Conservation (phyloP, 2,329 filamentous ascomycete genomes). For the Raffaelea ambrosiae region DNA sequence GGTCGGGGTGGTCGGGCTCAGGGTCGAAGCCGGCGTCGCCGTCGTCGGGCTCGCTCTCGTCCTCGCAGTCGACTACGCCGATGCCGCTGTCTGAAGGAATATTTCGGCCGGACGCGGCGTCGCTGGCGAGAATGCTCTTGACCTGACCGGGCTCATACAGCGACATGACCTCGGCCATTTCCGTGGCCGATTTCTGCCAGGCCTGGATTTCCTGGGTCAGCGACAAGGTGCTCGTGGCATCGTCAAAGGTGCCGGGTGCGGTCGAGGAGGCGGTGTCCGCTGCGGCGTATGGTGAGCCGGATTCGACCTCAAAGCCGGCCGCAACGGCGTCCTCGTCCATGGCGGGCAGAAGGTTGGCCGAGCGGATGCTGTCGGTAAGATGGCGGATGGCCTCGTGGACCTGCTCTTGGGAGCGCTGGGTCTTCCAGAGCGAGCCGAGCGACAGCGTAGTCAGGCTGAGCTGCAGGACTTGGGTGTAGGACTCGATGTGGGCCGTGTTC, state of each 20-base stretch:
- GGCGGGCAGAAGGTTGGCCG: background rate
- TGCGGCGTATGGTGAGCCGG: too few relatives aligned
- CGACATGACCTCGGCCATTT: background rate
- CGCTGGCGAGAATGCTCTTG: too few relatives aligned
- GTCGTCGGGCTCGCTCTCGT: background rate
- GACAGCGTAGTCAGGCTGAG: conserved; percentile 2
- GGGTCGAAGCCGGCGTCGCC: background rate
- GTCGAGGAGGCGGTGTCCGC: too few relatives aligned
- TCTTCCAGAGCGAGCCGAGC: background rate
- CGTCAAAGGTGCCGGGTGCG: too few relatives aligned
- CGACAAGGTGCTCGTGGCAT: too few relatives aligned
- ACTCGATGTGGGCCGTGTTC: background rate
- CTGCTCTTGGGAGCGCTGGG: background rate
- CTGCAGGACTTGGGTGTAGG: conserved; percentile 4
- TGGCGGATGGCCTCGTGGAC: background rate
- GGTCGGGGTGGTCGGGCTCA: background rate
- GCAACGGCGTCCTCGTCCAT: background rate
- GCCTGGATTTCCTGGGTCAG: background rate
- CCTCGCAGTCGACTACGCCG: background rate
- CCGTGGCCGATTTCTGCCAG: background rate
- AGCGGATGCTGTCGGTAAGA: conserved; percentile 1
- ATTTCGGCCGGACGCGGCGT: too few relatives aligned
- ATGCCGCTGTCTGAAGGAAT: too few relatives aligned
- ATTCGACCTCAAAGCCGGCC: too few relatives aligned
- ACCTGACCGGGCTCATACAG: background rate